Base-by-base conservation (phyloP, 106 monocot genomes). In the Acanthochlamys bracteata region DNA sequence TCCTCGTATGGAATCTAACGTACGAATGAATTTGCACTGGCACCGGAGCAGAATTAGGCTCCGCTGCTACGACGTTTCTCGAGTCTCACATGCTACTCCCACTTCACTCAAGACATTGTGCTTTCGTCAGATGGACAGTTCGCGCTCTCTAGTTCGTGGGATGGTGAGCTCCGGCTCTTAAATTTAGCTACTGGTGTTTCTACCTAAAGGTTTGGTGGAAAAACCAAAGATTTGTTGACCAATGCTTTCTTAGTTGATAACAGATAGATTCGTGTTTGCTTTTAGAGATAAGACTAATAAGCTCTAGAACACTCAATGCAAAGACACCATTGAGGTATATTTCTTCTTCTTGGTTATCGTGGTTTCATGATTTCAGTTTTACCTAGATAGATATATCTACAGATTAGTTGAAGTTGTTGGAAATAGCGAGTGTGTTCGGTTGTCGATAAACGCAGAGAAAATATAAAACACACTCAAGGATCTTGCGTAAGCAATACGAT, bases 1-100 rank as follows among this genome's bases (percentile, higher is more conserved):
- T 83, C 51, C 74, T 83, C 26, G 75, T 83, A 14, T 83, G 74
- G 83, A 41, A 74, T 52, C 74, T 83, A 49, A 70, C 78, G 24
- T 65, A 59, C 66, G 64, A 63, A 39, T 46, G 65, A 0, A 33
- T 63, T 14, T 0, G 16, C 24, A 40, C 52, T 16, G 53, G 11
- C 53, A 47, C 43, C 54, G 68, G 47, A 11, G 42, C 20, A 15
- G 19, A 61, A 59, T 42, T 39, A 39, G 42, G 63, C 55, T 24
- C 64, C 26, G 39, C 43, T 46, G 61, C 66, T 57, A 63, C 41
- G 62, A 42, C 41, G 62, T 63, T 20, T 42, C 62, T 0, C 62
- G 40, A 16, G 62, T 12, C 62, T 63, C 62, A 63, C 62, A 3
- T 40, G 62, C 1, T 42, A 63, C 41, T 63, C 62, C n/a, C 62